Evolutionary conservation across 106 monocot genomes (phyloP).

Genomic region (Hemerocallis citrina): DNA sequence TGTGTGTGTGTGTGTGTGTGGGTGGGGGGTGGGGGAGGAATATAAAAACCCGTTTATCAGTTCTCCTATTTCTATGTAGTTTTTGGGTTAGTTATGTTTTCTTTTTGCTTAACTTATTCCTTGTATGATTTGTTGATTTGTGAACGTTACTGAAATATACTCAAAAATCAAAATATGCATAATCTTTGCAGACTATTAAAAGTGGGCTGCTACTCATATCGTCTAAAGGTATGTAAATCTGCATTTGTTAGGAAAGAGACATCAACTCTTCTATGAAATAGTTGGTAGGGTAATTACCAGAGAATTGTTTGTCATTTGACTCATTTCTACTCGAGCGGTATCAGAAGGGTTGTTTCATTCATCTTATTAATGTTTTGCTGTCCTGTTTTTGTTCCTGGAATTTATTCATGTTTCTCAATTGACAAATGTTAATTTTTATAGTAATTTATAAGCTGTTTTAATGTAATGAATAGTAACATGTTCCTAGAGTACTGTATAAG

Average conservation of each 20-base stretch:
- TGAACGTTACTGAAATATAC: too few species aligned
- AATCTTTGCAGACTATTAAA: slow-evolving; percentile 64
- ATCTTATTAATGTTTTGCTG: background rate
- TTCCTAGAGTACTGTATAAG: too few species aligned
- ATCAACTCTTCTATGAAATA: background rate
- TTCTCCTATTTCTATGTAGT: too few species aligned
- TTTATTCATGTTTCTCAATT: background rate
- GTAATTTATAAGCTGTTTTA: background rate
- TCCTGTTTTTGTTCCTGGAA: background rate
- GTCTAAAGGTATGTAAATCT: slow-evolving; percentile 52
- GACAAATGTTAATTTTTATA: background rate
- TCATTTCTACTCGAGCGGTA: background rate
- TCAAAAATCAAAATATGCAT: too few species aligned
- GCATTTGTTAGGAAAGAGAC: background rate
- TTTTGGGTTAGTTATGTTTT: too few species aligned
- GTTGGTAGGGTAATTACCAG: background rate
- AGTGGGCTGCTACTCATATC: slow-evolving; percentile 64
- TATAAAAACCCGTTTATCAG: too few species aligned
- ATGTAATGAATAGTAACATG: background rate
- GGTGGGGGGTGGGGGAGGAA: too few species aligned
- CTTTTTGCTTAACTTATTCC: too few species aligned
- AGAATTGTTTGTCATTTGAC: too few species aligned
- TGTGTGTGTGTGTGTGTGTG: too few species aligned
- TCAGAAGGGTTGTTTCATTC: background rate
- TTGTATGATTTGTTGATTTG: too few species aligned